These are phyloP conservation scores for Rhamnella rubrinervis DNA, from an alignment of 331 rosid genomes.

Conservation along the genomic window DNA sequence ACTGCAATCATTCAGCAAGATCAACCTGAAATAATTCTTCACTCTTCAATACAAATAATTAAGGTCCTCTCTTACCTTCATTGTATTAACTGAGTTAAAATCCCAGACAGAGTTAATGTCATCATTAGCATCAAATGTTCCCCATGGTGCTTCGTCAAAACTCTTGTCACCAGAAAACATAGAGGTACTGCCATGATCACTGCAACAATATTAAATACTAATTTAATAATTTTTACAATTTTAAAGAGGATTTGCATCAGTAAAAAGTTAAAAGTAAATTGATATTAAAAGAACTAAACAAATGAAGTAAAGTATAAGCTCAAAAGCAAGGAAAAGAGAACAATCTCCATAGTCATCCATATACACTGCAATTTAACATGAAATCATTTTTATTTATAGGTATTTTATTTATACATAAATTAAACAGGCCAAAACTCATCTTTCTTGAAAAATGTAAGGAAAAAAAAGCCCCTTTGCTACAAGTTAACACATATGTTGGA, in stretches of 20 bases:
- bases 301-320: no score
- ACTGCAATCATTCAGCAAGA: not conserved
- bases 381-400: no score
- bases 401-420: no score
- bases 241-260: not conserved
- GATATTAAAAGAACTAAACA: no score
- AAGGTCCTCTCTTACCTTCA: conserved; percentile 49
- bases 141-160: conserved; percentile 88
- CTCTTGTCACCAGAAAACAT: conserved; percentile 64
- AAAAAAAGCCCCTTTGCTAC: no score
- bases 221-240: not conserved
- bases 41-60: not conserved
- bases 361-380: no score
- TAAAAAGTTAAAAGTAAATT: not conserved
- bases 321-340: no score
- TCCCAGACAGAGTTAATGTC: conserved; percentile 92
- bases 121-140: conserved; percentile 75
- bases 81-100: conserved; percentile 53
- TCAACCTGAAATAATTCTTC: not conserved
- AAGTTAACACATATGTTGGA: no score
- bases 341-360: no score
- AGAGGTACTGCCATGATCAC: conserved; percentile 68
- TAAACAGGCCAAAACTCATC: no score
- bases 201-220: conserved; percentile 32
- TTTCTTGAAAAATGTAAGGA: no score